Percentiles rank a stretch among this genome's conserved stretches.
These are phyloP conservation scores for Candida palmyrensis DNA, from an alignment of 805 yeast species.

Conservation along the genomic window DNA sequence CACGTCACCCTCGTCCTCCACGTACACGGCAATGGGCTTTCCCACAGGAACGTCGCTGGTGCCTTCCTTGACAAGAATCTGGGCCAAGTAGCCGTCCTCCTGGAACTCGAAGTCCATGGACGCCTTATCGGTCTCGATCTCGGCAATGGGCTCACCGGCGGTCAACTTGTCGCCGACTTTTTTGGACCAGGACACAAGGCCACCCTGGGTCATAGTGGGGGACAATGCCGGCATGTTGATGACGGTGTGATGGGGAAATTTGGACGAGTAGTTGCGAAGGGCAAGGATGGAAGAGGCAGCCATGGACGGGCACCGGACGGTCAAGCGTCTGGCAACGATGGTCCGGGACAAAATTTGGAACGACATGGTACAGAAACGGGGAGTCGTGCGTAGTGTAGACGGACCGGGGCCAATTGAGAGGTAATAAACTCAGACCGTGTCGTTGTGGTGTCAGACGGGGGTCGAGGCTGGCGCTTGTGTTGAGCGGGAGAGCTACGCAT, in stretches of 20 bases:
- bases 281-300: too few relatives aligned
- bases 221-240: slow-evolving; percentile 98
- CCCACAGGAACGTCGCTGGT: slow-evolving; percentile 90
- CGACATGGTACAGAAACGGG: slow-evolving; percentile 21
- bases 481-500: slow-evolving; percentile 14
- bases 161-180: slow-evolving; percentile 78
- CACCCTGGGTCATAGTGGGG: slow-evolving; percentile 99
- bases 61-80: slow-evolving; percentile 78
- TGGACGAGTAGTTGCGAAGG: slow-evolving; percentile 40
- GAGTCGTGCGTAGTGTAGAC: not conserved
- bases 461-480: not conserved
- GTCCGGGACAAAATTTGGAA: slow-evolving; percentile 36
- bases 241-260: slow-evolving; percentile 78
- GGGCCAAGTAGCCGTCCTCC: slow-evolving; percentile 91
- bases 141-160: slow-evolving; percentile 95
- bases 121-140: slow-evolving; percentile 97
- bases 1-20: slow-evolving; percentile 80
- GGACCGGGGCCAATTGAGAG: too few relatives aligned
- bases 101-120: slow-evolving; percentile 98
- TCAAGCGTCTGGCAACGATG: slow-evolving; percentile 2
- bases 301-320: slow-evolving; percentile 2
- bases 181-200: slow-evolving; percentile 86
- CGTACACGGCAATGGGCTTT: slow-evolving; percentile 94
- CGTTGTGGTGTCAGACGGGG: not conserved
- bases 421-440: too few relatives aligned